Conservation (phyloP, 2,329 filamentous ascomycete genomes). For the Xylogone sp. region DNA sequence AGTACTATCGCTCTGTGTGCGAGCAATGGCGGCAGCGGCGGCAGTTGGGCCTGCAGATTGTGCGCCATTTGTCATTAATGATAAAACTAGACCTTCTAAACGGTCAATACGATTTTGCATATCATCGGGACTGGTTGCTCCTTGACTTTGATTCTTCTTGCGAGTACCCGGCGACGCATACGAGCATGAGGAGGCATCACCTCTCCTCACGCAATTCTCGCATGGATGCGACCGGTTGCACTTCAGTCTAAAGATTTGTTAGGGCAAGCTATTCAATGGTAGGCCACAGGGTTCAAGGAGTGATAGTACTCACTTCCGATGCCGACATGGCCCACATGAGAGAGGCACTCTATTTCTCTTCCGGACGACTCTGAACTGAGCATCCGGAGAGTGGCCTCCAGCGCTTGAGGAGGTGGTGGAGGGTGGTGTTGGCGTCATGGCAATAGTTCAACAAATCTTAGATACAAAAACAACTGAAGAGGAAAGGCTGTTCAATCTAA, state of each 20-base stretch:
- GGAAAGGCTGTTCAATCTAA: not conserved
- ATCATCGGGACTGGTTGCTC: conserved; percentile 72
- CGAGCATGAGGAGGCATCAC: conserved; percentile 74
- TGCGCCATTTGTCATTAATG: conserved; percentile 88
- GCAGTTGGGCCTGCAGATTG: conserved; percentile 58
- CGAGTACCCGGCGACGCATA: conserved; percentile 71
- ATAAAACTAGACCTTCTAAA: conserved; percentile 86
- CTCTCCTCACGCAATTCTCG: conserved; percentile 90
- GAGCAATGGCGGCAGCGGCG: conserved; percentile 40
- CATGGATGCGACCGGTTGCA: conserved; percentile 90
- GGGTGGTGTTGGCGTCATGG: conserved; percentile 73
- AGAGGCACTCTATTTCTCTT: conserved; percentile 90
- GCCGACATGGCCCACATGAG: conserved; percentile 86
- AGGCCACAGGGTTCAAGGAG: conserved; percentile 9
- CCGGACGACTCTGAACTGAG: conserved; percentile 81
- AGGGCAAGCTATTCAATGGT: conserved; percentile 12
- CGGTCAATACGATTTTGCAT: conserved; percentile 99
- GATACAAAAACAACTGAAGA: not conserved
- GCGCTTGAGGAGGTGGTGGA: conserved; percentile 74
- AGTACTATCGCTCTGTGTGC: conserved; percentile 31
- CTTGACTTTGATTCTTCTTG: conserved; percentile 68
- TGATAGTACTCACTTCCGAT: conserved; percentile 68
- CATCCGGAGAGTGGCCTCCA: conserved; percentile 74
- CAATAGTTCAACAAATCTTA: not conserved
- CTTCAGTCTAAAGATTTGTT: conserved; percentile 59